A percentile compares a stretch with the other conserved stretches of the same genome.
Evolutionary conservation across 129 eudicot species (phyloP).

Genomic region (Gnaphalium uliginosum): DNA sequence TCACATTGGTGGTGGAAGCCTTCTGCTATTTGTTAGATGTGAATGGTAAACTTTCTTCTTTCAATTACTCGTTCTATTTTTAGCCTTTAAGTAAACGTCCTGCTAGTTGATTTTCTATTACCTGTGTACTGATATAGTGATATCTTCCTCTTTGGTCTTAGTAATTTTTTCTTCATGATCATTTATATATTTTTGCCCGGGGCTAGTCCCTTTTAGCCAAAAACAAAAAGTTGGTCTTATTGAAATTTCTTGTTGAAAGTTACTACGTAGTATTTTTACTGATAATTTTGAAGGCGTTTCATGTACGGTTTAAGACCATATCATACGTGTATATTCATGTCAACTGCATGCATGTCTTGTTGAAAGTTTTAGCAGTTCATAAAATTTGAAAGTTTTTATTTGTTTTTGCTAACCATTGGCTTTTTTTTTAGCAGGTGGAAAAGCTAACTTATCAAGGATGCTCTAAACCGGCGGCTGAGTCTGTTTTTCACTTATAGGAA

Average conservation of each 20-base stretch:
- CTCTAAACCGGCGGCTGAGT: conserved; percentile 18
- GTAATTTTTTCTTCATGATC: no score
- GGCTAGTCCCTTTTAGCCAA: no score
- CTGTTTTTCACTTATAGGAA: conserved; percentile 14
- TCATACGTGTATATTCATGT: not conserved
- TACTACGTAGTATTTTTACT: no score
- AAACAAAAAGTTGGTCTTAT: not conserved
- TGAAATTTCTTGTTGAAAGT: not conserved
- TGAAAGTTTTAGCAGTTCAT: not conserved
- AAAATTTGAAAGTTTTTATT: not conserved
- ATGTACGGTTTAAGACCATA: not conserved
- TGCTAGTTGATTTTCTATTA: not conserved
- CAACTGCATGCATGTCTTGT: not conserved
- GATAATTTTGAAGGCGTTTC: not conserved
- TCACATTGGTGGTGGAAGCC: conserved; percentile 24
- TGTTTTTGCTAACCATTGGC: not conserved
- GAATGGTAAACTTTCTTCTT: conserved; percentile 27
- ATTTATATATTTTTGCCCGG: no score
- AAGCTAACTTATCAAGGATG: conserved; percentile 27
- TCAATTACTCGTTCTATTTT: conserved; percentile 3
- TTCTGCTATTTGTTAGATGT: conserved; percentile 20
- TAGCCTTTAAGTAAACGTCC: not conserved
- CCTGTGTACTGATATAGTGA: not conserved
- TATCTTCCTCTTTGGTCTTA: not conserved
- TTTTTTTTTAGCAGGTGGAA: conserved; percentile 37